Evolutionary conservation across 148 eudicot species (phyloP).

Genomic region (Pharnaceum exiguum): DNA sequence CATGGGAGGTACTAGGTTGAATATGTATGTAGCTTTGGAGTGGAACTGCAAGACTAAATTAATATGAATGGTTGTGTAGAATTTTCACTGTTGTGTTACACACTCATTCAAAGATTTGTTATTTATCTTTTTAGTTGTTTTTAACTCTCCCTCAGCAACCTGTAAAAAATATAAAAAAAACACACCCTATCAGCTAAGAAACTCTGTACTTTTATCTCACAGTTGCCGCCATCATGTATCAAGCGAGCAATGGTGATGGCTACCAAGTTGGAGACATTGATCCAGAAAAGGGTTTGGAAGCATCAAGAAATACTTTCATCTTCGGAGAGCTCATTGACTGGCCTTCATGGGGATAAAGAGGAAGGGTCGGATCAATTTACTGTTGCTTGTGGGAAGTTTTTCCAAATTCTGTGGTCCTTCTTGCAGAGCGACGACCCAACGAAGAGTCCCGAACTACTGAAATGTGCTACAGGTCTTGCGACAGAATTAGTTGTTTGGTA

Average conservation of each 20-base stretch:
- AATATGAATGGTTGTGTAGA: too few relatives aligned
- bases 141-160: too few relatives aligned
- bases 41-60: too few relatives aligned
- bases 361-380: slow-evolving; percentile 15
- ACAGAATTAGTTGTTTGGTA: slow-evolving; percentile 33
- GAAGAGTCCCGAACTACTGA: slow-evolving; percentile 33
- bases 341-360: slow-evolving; percentile 8
- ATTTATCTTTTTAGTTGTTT: too few relatives aligned
- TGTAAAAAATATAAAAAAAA: too few relatives aligned
- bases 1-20: too few relatives aligned
- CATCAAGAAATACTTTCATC: slow-evolving; percentile 4
- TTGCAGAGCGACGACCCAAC: slow-evolving; percentile 30
- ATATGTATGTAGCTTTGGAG: too few relatives aligned
- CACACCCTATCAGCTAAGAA: neutral
- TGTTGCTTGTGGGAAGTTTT: slow-evolving; percentile 29
- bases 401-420: slow-evolving; percentile 38
- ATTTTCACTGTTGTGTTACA: too few relatives aligned
- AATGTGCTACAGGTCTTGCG: slow-evolving; percentile 49
- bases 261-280: slow-evolving; percentile 52
- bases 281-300: slow-evolving; percentile 36
- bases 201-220: slow-evolving; percentile 15
- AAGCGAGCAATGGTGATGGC: slow-evolving; percentile 65
- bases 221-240: slow-evolving; percentile 77
- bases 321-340: too few relatives aligned
- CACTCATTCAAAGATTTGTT: too few relatives aligned